phyloP scores from a whole-genome alignment of 1,139 yeast species.

The Lodderomyces orthopsilosis region DNA sequence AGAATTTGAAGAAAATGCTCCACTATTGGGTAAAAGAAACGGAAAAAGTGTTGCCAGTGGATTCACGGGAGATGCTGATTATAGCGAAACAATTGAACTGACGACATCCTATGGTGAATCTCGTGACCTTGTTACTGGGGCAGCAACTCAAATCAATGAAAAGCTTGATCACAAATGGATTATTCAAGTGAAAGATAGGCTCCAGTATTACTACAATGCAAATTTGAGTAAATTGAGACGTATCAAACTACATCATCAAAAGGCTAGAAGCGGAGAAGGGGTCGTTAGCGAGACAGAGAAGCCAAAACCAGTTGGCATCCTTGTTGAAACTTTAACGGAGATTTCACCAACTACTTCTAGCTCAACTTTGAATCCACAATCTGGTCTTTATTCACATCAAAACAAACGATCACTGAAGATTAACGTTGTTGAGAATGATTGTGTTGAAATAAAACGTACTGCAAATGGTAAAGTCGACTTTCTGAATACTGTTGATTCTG shows the following conservation, averaged over 20 bases:
- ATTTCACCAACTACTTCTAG: slow-evolving; percentile 1
- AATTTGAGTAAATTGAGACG: slow-evolving; percentile 1
- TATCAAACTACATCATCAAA: not conserved
- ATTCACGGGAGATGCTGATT: not conserved
- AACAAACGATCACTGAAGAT: slow-evolving; percentile 4
- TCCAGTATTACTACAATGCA: not conserved
- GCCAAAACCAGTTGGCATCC: not conserved
- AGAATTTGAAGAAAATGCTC: not conserved
- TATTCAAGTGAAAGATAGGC: not conserved
- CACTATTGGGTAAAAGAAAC: not conserved
- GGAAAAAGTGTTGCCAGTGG: not conserved
- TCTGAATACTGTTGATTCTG: not conserved
- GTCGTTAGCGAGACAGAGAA: not conserved
- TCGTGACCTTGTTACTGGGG: not conserved
- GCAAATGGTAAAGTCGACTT: not conserved
- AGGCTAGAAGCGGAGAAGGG: not conserved
- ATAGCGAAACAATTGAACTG: not conserved
- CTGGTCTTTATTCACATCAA: slow-evolving; percentile 1
- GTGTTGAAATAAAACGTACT: not conserved
- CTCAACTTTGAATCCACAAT: not conserved
- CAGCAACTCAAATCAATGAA: not conserved
- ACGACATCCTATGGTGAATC: not conserved
- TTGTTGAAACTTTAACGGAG: not conserved
- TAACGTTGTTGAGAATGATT: slow-evolving; percentile 1
- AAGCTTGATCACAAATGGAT: slow-evolving; percentile 1